Evolutionary conservation across 108 stramenopile genomes (phyloP).

Genomic region (Cyclostephanos tholiformis): DNA sequence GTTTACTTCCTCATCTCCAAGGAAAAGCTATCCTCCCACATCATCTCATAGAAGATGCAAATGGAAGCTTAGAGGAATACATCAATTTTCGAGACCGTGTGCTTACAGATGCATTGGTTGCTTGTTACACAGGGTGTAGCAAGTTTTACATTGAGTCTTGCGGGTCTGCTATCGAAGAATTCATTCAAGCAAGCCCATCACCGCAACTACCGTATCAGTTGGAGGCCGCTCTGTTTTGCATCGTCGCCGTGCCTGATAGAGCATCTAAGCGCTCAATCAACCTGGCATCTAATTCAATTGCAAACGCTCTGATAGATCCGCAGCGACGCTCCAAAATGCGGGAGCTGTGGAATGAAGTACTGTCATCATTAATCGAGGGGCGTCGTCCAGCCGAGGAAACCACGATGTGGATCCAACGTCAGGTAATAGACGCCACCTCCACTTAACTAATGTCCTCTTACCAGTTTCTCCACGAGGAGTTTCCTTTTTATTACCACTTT

Average conservation of each 20-base stretch:
- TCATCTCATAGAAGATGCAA: constrained; percentile 34
- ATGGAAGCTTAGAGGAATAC: constrained; percentile 62
- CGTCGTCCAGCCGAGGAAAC: constrained; percentile 80
- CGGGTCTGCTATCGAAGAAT: constrained; percentile 76
- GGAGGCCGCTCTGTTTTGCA: constrained; percentile 78
- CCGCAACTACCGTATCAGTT: constrained; percentile 66
- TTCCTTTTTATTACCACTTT: no score
- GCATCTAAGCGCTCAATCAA: constrained; percentile 61
- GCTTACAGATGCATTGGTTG: constrained; percentile 54
- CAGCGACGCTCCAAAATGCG: constrained; percentile 83
- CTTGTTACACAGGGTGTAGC: constrained; percentile 54
- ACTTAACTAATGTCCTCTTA: background rate
- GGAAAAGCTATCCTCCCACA: constrained; percentile 76
- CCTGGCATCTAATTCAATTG: constrained; percentile 65
- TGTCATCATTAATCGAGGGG: constrained; percentile 76
- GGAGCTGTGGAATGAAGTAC: constrained; percentile 81
- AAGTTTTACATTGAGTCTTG: constrained; percentile 68
- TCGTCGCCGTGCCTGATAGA: constrained; percentile 53
- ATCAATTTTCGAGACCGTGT: constrained; percentile 59
- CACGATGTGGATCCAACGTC: constrained; percentile 89
- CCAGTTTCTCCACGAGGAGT: no score
- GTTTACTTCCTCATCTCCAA: constrained; percentile 71
- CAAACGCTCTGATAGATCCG: constrained; percentile 87
- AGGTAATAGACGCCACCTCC: constrained; percentile 50
- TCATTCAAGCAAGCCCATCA: constrained; percentile 46